Evolutionary conservation across 257 asterid genomes (phyloP).

Genomic region (Nicotiana benthamiana): DNA sequence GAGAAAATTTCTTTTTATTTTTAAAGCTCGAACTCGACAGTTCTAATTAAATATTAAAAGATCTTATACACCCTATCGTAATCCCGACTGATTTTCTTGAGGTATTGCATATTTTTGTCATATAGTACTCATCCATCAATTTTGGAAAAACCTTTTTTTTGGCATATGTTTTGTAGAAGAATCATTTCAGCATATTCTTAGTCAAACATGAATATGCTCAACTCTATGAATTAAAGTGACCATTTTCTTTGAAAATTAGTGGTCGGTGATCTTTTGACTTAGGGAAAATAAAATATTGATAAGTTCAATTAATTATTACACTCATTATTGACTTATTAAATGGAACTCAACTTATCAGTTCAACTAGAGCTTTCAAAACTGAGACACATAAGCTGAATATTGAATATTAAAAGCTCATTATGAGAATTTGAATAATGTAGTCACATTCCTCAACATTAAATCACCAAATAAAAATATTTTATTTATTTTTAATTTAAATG

Average conservation of each 20-base stretch:
- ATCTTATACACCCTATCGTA: too few species aligned
- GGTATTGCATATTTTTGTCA: too few species aligned
- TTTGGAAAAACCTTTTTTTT: not conserved
- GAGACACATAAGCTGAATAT: not conserved
- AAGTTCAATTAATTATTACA: not conserved
- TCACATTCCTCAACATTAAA: not conserved
- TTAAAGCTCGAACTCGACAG: too few species aligned
- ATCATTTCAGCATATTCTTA: not conserved
- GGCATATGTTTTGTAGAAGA: not conserved
- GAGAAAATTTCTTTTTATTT: too few species aligned
- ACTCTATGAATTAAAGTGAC: not conserved
- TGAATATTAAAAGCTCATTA: not conserved
- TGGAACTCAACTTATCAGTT: not conserved
- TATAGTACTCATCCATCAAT: not conserved
- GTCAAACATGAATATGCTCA: not conserved
- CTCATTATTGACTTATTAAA: not conserved
- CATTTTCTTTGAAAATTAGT: not conserved
- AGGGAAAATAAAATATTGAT: not conserved
- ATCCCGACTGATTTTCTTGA: too few species aligned
- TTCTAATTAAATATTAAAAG: too few species aligned
- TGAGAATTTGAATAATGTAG: not conserved
- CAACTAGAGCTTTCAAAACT: not conserved
- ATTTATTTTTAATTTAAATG: too few species aligned
- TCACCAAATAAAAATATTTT: not conserved
- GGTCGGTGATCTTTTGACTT: conserved; percentile 4